Conservation (phyloP, 495 filamentous ascomycete species). For the Daldinia loculata region DNA sequence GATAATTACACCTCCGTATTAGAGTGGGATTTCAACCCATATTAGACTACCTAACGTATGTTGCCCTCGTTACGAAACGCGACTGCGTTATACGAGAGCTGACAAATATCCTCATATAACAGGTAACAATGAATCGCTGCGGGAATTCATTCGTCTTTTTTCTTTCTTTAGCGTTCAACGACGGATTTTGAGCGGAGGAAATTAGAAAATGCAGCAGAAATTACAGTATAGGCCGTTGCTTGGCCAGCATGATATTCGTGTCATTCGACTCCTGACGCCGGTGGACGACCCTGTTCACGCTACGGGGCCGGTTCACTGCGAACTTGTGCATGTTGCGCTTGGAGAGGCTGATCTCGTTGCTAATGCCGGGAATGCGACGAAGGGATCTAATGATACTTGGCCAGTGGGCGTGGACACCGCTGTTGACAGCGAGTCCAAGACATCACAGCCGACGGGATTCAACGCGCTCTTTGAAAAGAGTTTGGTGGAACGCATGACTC, state of each 20-base stretch:
- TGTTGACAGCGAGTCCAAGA: background rate
- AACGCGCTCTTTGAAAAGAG: constrained; percentile 18
- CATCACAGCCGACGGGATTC: constrained; percentile 14
- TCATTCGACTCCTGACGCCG: constrained; percentile 22
- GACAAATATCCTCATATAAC: background rate
- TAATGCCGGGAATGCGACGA: background rate
- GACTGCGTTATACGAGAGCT: background rate
- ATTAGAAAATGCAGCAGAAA: constrained; percentile 22
- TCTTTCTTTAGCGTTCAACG: background rate
- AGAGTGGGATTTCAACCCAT: constrained; percentile 2
- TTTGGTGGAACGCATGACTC: constrained; percentile 11
- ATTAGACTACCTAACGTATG: background rate
- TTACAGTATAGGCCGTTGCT: constrained; percentile 19
- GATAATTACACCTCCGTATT: too few relatives aligned
- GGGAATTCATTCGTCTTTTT: background rate
- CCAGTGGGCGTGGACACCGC: background rate
- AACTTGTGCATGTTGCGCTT: background rate
- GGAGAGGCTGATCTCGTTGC: background rate
- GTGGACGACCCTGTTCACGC: constrained; percentile 21
- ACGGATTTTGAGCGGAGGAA: background rate
- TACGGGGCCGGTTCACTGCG: background rate
- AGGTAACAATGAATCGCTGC: background rate
- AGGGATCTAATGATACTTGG: background rate
- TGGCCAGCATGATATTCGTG: constrained; percentile 23
- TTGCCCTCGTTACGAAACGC: background rate